Percentiles rank a stretch among this genome's conserved stretches.
These are phyloP conservation scores for Gilbertella persicaria DNA, from an alignment of 371 early-diverging fungal species.

Conservation along the genomic window DNA sequence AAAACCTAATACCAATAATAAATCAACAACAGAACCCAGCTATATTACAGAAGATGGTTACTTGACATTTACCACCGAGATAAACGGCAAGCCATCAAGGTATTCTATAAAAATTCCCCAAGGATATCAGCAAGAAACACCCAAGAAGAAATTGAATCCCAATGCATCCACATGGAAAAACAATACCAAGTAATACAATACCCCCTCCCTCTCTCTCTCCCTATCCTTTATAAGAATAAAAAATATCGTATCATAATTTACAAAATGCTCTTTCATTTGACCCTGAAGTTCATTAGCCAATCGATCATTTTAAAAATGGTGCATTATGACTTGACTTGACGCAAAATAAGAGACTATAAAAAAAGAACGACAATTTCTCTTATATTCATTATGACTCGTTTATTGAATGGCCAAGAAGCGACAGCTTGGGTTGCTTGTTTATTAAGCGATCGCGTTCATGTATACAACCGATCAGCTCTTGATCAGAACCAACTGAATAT, in stretches of 20 bases:
- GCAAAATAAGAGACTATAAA: too few species aligned
- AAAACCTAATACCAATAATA: not conserved
- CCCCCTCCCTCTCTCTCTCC: too few species aligned
- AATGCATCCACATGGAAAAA: not conserved
- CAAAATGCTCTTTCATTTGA: too few species aligned
- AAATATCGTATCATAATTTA: too few species aligned
- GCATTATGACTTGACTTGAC: too few species aligned
- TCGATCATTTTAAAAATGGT: too few species aligned
- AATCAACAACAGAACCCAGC: conserved; percentile 4
- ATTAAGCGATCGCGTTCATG: conserved; percentile 11
- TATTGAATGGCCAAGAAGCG: conserved; percentile 11
- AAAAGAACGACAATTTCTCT: too few species aligned
- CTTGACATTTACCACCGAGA: conserved; percentile 43
- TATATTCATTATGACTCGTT: not conserved
- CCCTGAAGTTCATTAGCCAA: too few species aligned
- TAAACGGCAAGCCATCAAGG: conserved; percentile 38
- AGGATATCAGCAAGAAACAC: not conserved
- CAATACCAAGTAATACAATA: too few species aligned
- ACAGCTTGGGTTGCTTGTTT: not conserved
- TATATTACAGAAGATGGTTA: conserved; percentile 37
- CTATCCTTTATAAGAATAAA: too few species aligned
- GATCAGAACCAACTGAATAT: conserved; percentile 4
- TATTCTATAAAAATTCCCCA: conserved; percentile 38
- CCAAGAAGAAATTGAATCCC: not conserved
- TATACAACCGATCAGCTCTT: not conserved